Base-by-base conservation (phyloP, 305 asterid genomes). In the Fraxinus floribunda region DNA sequence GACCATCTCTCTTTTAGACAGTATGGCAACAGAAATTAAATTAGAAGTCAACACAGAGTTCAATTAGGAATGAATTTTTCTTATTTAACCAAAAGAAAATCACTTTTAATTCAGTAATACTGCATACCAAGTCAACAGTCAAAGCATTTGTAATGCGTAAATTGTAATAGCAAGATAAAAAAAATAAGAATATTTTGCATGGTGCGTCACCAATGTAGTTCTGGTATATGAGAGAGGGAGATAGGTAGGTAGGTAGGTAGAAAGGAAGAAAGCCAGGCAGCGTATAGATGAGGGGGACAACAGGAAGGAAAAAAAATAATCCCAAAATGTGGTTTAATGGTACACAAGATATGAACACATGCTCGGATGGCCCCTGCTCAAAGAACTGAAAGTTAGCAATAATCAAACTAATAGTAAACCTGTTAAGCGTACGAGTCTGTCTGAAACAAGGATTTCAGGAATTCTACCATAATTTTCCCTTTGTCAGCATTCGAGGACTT, bases 1-100 rank as follows among this genome's bases (percentile, higher is more conserved):
- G 98, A 30, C 99, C 99, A 88, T 97, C 99, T 86, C 98, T 97
- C 99, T 97, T 87, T 86, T 82, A 78, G 86, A 75, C 49, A 75
- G 88, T 82, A 84, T n/a, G 80, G 76, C 29, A 82, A 60, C 79
- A 79, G 83, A 44, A 44, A 64, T 35, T 64, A 83, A 72, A 34
- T 71, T 30, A 71, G 76, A 68, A 13, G 74, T 66, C 39, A 13
- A 30, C 46, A 6, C 36, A 81, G 66, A 75, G 44, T 76, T 74
- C 72, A 66, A 72, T 84, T 44, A n/a, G 46, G 76, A 32, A 15
- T 71, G 11, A 9, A 71, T 71, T 30, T 2, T 70, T 32, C 20
- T 70, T 29, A 66, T 1, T 7, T 26, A 24, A 24, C 35, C 36
- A 16, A 10, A 66, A 66, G 15, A 60, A 20, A 60, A 60, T 60